Evolutionary conservation across 2,329 filamentous ascomycete genomes (phyloP).

Genomic region (Penicillium freii): DNA sequence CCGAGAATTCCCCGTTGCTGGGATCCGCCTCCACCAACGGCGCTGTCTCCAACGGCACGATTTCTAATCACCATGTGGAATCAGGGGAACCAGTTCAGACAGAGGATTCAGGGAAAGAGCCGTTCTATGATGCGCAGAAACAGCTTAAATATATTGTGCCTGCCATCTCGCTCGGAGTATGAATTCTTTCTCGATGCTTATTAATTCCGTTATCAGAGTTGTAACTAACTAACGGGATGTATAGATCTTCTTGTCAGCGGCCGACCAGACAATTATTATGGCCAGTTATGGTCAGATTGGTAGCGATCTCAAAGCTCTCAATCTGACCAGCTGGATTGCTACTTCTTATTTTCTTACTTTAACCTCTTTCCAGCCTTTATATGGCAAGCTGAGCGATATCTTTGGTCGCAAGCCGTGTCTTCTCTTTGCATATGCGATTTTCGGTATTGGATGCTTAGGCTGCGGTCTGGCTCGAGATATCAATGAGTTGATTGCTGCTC

Average conservation of each 20-base stretch:
- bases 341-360: slow-evolving; percentile 69
- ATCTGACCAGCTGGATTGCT: slow-evolving; percentile 73
- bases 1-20: slow-evolving; percentile 50
- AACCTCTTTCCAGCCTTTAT: slow-evolving; percentile 70
- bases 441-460: slow-evolving; percentile 47
- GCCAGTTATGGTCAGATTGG: slow-evolving; percentile 77
- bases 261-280: slow-evolving; percentile 75
- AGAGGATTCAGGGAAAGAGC: slow-evolving; percentile 26
- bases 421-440: slow-evolving; percentile 51
- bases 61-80: slow-evolving; percentile 25
- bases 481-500: slow-evolving; percentile 62
- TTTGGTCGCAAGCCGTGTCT: slow-evolving; percentile 56
- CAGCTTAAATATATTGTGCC: slow-evolving; percentile 59
- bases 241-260: slow-evolving; percentile 68
- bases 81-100: slow-evolving; percentile 11
- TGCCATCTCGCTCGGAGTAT: slow-evolving; percentile 61
- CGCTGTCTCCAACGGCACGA: slow-evolving; percentile 25
- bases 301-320: slow-evolving; percentile 70
- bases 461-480: slow-evolving; percentile 64
- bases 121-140: slow-evolving; percentile 49
- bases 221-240: slow-evolving; percentile 9
- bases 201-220: background rate
- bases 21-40: slow-evolving; percentile 31
- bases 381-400: slow-evolving; percentile 58
- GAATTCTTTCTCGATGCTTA: slow-evolving; percentile 24